phyloP scores from a whole-genome alignment of 176 grass and related monocot genomes.

The Hordeum marinum region DNA sequence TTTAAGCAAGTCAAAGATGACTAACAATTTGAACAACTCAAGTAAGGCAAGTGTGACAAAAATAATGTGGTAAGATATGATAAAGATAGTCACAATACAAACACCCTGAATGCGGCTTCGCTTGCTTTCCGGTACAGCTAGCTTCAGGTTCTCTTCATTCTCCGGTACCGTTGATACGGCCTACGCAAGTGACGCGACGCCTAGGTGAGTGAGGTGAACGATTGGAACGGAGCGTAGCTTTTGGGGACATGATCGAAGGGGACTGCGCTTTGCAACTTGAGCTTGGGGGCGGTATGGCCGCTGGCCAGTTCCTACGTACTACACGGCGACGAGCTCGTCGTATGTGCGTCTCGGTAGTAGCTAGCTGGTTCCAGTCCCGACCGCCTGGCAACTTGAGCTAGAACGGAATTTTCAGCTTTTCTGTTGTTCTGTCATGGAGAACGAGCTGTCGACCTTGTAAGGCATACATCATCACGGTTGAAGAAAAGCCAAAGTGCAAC shows the following conservation, averaged over 20 bases:
- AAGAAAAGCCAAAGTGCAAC: no score
- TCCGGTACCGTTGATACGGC: background rate
- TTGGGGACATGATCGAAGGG: background rate
- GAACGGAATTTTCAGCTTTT: background rate
- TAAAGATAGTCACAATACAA: no score
- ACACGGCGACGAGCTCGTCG: background rate
- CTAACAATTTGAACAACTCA: no score
- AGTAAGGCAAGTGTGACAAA: no score
- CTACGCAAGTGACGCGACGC: background rate
- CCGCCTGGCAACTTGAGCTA: background rate
- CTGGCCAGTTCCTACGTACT: background rate
- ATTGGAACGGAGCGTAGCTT: background rate
- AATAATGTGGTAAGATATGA: no score
- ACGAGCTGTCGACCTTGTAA: background rate
- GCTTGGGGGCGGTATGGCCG: background rate
- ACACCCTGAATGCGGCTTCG: slow-evolving; percentile 10
- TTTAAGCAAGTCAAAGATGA: no score
- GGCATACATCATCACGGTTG: background rate
- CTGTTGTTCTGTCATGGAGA: background rate
- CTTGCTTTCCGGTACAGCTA: background rate
- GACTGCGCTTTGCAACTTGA: background rate
- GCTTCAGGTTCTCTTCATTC: background rate
- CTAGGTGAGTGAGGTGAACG: background rate
- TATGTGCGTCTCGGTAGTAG: background rate
- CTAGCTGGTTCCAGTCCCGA: background rate